Evolutionary conservation across 805 yeast genomes (phyloP), one percentile per base, ranked within the genome.

Genomic region (Wickerhamiella slavikovae): DNA sequence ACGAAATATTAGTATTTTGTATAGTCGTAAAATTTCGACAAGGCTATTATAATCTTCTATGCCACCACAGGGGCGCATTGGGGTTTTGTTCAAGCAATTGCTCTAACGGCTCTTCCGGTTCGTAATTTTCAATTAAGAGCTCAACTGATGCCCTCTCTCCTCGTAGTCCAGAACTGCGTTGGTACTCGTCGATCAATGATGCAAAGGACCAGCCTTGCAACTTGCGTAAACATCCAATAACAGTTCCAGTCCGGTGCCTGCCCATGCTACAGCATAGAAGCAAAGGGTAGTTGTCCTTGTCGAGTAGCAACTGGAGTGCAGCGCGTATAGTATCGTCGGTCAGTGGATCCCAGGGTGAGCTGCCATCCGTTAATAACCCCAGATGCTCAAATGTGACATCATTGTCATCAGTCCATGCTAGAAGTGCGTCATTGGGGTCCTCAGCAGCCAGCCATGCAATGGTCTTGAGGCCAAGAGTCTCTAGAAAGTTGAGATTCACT

Each of bases 221-320:
- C 35, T 93, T 63, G 38, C 98, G 58, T 27, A 85, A 55, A 50
- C 98, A 85, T 1, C 98, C 98, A 35, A 89, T 69, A 3, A 89
- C 93, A 0, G 96, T 83, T 1, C 98, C 98, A 0, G 96, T 83
- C 39, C 98, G 62, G 51, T 85, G 98, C 40, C 98, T 60, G 0
- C 98, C 98, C 98, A 89, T 89, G 10, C 95, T 94, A 44, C 96
- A 89, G 50, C 96, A 89, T 4, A 83, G 83, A 29, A 89, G 55
- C 36, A 89, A 43, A 0, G 98, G 96, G 44, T 79, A 78, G 47
- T 71, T 68, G n/a, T 66, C 62, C 37, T 63, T 64, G 41, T 78
- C 66, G 25, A 72, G 66, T 13, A 85, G 75, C 20, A 80, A 61
- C 36, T 72, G 75, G 36, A 85, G 54, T 1, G 94, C 92, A 36